Percentiles rank a stretch among this genome's conserved stretches.
Conservation (phyloP, 176 grass and related monocot genomes). For the Thalia dealbata region DNA sequence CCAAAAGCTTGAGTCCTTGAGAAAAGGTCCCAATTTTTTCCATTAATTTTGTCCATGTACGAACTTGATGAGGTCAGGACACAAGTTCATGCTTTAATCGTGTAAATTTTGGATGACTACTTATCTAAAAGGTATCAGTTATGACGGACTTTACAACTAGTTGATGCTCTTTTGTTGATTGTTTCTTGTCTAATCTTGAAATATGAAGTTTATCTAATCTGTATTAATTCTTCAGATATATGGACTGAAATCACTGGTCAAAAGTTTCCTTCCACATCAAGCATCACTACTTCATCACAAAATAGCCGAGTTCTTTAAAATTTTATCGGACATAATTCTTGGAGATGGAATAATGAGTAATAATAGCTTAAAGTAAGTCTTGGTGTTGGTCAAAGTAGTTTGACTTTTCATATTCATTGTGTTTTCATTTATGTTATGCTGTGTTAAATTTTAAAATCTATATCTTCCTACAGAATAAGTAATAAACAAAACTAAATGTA, state of each 20-base stretch:
- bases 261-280: slow-evolving; percentile 59
- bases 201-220: slow-evolving; percentile 2
- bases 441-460: slow-evolving; percentile 7
- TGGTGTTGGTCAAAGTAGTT: slow-evolving; percentile 7
- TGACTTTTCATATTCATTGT: slow-evolving; percentile 10
- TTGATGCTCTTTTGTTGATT: background rate
- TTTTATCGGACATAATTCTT: slow-evolving; percentile 55
- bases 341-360: slow-evolving; percentile 43
- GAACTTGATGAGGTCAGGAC: no score
- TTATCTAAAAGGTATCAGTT: no score
- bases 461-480: slow-evolving; percentile 3
- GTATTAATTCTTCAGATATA: slow-evolving; percentile 55
- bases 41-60: no score
- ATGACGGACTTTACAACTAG: background rate
- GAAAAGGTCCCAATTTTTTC: no score
- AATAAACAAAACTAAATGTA: no score
- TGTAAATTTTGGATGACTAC: no score
- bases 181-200: background rate
- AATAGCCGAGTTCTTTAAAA: slow-evolving; percentile 47
- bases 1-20: no score
- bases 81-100: no score
- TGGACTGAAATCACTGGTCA: slow-evolving; percentile 74
- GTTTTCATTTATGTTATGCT: slow-evolving; percentile 8
- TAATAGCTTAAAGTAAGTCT: slow-evolving; percentile 47
- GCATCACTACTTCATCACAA: slow-evolving; percentile 17